Evolutionary conservation across 495 filamentous ascomycete species (phyloP).

Genomic region (Tuber aestivum): DNA sequence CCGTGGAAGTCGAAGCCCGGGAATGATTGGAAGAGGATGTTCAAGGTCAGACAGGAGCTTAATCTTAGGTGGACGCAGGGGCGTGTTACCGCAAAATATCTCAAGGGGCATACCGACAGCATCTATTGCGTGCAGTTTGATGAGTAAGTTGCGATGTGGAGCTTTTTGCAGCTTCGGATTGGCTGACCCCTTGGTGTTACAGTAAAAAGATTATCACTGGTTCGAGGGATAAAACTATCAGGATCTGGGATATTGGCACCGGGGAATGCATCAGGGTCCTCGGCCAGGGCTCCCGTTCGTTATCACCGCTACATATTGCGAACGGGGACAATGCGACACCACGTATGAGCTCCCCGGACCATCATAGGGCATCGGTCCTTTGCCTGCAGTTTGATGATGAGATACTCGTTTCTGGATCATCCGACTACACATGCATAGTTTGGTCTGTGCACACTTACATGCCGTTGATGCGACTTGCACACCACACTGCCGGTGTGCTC

Average conservation of each 20-base stretch:
- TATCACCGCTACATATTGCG: conserved; percentile 37
- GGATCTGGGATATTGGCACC: conserved; percentile 88
- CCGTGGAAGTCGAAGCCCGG: conserved; percentile 44
- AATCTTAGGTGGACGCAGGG: conserved; percentile 73
- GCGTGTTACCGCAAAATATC: conserved; percentile 71
- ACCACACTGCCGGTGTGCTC: conserved; percentile 80
- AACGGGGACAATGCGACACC: conserved; percentile 38
- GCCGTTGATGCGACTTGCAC: conserved; percentile 66
- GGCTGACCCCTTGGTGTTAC: conserved; percentile 16
- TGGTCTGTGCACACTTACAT: conserved; percentile 76
- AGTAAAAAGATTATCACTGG: conserved; percentile 94
- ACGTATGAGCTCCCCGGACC: conserved; percentile 33
- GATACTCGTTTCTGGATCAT: conserved; percentile 90
- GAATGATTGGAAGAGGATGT: conserved; percentile 81
- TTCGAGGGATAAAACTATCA: conserved; percentile 88
- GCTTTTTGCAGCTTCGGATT: not conserved
- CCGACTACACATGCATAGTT: conserved; percentile 83
- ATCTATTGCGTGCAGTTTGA: conserved; percentile 98
- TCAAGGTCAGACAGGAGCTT: conserved; percentile 64
- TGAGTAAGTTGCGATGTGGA: conserved; percentile 56
- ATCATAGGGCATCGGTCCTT: conserved; percentile 84
- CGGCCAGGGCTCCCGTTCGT: conserved; percentile 30
- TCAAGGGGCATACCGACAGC: conserved; percentile 87
- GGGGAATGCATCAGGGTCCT: conserved; percentile 77
- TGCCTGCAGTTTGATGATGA: conserved; percentile 90